Evolutionary conservation across 1,139 yeast genomes (phyloP), one percentile per base, ranked within the genome.

Genomic region (Scheffersomyces insectosa): DNA sequence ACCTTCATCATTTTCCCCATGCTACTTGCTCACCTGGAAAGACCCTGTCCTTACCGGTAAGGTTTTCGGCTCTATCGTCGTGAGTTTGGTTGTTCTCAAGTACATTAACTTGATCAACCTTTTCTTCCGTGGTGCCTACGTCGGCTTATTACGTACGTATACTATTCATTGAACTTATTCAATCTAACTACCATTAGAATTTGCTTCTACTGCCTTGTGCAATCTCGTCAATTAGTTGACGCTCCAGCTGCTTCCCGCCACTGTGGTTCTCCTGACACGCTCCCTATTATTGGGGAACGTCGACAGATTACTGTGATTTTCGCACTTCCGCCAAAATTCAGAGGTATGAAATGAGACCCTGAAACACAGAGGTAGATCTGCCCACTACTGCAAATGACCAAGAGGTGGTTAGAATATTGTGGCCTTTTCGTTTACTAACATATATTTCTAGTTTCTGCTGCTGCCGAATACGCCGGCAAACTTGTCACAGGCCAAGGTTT

Each of bases 31-130:
- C 50, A 82, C 91, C 52, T 91, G 98, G 98, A 77, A 80, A 56
- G 79, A 88, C 61, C 97, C 97, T 33, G 70, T 77, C 51, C 75
- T 77, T 58, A 83, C 97, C 44, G 97, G 87, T 48, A 83, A 84
- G 58, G 81, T 85, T 35, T 81, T 90, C 54, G 95, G 86, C 41
- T 77, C 83, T 39, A 67, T 83, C 42, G 60, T 91, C 38, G 69
- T 75, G 31, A 71, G 77, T 20, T 73, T 91, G 60, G 57, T 86
- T 47, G 69, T 86, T 32, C 63, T 88, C 60, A 86, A 88, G 65
- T 80, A 77, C 49, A 82, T 88, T 57, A 83, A 88, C 64, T 66
- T 89, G 56, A 63, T 88, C 59, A 82, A 88, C 51, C 70, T 86
- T 50, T 71, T 85, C 58, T 80, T 89, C 75, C 83, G 68, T 54